Base-by-base conservation (phyloP, 2,329 filamentous ascomycete genomes). In the Coniochaeta ligniaria region DNA sequence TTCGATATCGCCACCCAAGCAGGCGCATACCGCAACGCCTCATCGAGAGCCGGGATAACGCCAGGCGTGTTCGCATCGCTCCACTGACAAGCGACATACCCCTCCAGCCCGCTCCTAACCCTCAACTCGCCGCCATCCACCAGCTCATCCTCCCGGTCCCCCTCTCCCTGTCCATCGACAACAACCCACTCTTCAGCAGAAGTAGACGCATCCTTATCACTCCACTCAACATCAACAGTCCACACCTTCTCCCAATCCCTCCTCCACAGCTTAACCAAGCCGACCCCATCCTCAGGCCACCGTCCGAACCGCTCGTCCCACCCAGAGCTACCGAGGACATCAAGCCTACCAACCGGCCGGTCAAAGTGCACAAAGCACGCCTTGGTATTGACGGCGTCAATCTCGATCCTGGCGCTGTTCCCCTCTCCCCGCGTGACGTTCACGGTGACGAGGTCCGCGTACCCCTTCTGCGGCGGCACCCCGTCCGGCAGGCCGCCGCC, bases 1-100 rank as follows among this genome's bases (percentile, higher is more conserved):
- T 96, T 97, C 4, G 86, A 87, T 31, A 92, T 79, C 11, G 88
- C 87, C 7, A 86, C 85, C 95, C 95, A 99, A 5, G 80, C 77
- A 0, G 95, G 95, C 66, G 87, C 81, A 74, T 87, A 97, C 71
- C 87, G 83, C 66, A 83, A 78, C 57, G 91, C 80, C 74, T 98
- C 93, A 66, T 95, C 89, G 58, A 94, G 83, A 0, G 93, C 93
- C 0, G 94, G 93, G 56, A 98, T 92, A 1, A 81, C 80, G 3
- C 85, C 88, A 2, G 75, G 73, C 38, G 78, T 76, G 69, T 97
- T 97, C 52, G 84, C 87, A 75, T 99, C 95, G 68, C 89, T 92
- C 92, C 93, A 98, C 35, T 90, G 78, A 74, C 95, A 98, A 17
- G 88, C 81, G 1, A 93, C 85, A 36, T 77, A 81, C 1, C 92